phyloP scores from a whole-genome alignment of 805 yeast species.

The Yarrowia divulgata region DNA sequence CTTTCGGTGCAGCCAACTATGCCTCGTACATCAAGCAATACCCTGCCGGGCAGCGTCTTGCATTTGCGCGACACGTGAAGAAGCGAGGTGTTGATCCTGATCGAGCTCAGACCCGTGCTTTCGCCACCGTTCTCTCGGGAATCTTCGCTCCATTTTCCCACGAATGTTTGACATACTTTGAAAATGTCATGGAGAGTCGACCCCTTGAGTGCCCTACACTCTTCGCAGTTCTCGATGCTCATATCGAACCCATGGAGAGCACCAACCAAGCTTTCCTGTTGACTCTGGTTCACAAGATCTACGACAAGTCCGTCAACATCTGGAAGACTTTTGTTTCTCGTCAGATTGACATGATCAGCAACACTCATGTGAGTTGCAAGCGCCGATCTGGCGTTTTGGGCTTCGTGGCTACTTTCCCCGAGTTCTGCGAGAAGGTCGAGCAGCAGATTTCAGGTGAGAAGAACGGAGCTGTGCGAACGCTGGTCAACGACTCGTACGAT shows the following conservation, averaged over 20 bases:
- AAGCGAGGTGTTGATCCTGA: conserved; percentile 56
- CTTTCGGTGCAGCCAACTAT: conserved; percentile 52
- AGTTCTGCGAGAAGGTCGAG: conserved; percentile 55
- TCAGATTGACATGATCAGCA: conserved; percentile 59
- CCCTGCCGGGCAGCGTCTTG: conserved; percentile 43
- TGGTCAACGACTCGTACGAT: conserved; percentile 49
- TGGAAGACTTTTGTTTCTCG: conserved; percentile 68
- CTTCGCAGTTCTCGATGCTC: conserved; percentile 55
- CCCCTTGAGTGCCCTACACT: conserved; percentile 56
- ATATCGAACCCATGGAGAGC: conserved; percentile 47
- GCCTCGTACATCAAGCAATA: conserved; percentile 53
- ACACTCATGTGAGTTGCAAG: conserved; percentile 51
- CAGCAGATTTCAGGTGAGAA: conserved; percentile 5
- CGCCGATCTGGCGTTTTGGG: conserved; percentile 55
- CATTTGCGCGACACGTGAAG: conserved; percentile 44
- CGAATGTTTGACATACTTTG: conserved; percentile 49
- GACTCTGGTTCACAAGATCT: conserved; percentile 58
- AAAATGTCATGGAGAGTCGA: conserved; percentile 51
- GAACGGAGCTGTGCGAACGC: conserved; percentile 44
- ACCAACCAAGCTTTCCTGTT: conserved; percentile 71
- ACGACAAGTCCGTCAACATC: conserved; percentile 58
- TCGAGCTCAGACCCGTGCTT: conserved; percentile 57
- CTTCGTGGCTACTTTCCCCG: conserved; percentile 58
- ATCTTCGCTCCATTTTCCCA: conserved; percentile 55
- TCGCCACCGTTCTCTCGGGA: conserved; percentile 56